Evolutionary conservation across 148 eudicot species (phyloP).

Genomic region (Cornus florida): DNA sequence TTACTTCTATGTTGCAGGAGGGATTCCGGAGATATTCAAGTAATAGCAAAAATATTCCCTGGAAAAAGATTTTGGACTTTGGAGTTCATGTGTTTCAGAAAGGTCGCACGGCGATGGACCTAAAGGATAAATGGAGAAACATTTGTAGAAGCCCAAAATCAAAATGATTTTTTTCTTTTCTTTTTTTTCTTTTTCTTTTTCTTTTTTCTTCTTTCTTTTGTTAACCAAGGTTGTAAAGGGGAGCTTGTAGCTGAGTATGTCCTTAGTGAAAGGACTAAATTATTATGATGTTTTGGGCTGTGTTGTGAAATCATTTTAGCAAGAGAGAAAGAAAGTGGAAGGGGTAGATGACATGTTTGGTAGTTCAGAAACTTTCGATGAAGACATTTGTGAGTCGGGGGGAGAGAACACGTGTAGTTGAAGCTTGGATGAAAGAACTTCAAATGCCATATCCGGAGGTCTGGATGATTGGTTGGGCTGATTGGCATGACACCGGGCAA

Average conservation of each 20-base stretch:
- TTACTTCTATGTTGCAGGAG: slow-evolving; percentile 40
- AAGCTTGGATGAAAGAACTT: too few species aligned
- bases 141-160: slow-evolving; percentile 33
- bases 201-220: too few species aligned
- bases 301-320: not conserved
- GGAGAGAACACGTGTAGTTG: too few species aligned
- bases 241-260: not conserved
- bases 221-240: not conserved
- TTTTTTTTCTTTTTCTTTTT: not conserved
- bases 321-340: too few species aligned
- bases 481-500: not conserved
- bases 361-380: too few species aligned
- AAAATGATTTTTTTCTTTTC: slow-evolving; percentile 11
- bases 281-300: not conserved
- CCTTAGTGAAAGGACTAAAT: too few species aligned
- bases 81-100: slow-evolving; percentile 55
- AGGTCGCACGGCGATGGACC: slow-evolving; percentile 56
- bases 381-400: too few species aligned
- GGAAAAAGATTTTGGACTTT: slow-evolving; percentile 61
- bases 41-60: slow-evolving; percentile 37
- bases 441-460: too few species aligned
- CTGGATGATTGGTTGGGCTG: not conserved
- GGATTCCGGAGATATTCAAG: slow-evolving; percentile 37
- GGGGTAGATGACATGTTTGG: too few species aligned
- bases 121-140: slow-evolving; percentile 86